These are phyloP conservation scores for Aurinia saxatilis DNA, from an alignment of 345 rosid species.

Conservation along the genomic window DNA sequence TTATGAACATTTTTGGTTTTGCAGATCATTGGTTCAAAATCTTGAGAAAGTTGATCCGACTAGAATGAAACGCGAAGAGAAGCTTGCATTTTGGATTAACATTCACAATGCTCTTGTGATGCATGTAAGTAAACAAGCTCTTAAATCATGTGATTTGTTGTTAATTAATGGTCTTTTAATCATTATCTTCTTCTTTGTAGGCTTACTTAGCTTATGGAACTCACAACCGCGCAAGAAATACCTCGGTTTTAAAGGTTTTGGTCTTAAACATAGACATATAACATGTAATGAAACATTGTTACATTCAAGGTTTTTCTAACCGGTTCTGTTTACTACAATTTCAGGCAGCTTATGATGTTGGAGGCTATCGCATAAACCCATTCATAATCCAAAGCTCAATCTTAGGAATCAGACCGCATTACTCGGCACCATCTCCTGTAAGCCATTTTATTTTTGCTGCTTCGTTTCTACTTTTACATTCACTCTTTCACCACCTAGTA, in stretches of 20 bases:
- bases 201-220: conserved; percentile 83
- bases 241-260: conserved; percentile 52
- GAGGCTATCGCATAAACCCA: conserved; percentile 62
- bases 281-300: not conserved
- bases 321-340: not conserved
- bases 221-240: conserved; percentile 36
- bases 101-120: conserved; percentile 82
- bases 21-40: conserved; percentile 58
- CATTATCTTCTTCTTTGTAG: conserved; percentile 35
- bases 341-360: conserved; percentile 79
- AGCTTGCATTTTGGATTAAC: conserved; percentile 92
- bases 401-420: conserved; percentile 62
- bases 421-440: conserved; percentile 51
- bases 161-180: not conserved
- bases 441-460: not conserved
- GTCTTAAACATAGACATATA: not conserved
- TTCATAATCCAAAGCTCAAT: conserved; percentile 56
- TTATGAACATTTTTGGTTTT: not conserved
- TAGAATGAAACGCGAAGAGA: conserved; percentile 85
- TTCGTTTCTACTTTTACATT: not conserved
- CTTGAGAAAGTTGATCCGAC: conserved; percentile 73
- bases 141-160: not conserved
- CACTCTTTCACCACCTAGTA: not conserved
- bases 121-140: conserved; percentile 46
- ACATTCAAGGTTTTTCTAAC: not conserved